Evolutionary conservation across 2,329 filamentous ascomycete species (phyloP).

Genomic region (Colletotrichum salicis): DNA sequence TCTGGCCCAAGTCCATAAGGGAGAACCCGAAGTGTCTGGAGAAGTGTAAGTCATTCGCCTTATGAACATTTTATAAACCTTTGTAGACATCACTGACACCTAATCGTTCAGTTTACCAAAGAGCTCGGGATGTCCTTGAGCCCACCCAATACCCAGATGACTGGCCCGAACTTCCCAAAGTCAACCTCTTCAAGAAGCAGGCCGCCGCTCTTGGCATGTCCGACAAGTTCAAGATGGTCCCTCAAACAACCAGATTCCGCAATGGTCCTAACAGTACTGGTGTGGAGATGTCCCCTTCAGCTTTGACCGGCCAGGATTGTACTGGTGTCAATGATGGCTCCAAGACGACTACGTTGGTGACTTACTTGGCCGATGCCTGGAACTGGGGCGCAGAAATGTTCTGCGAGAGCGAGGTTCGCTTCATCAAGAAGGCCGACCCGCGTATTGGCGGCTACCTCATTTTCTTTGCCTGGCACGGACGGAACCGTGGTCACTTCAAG

Average conservation of each 20-base stretch:
- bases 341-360: slow-evolving; percentile 73
- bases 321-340: slow-evolving; percentile 76
- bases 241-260: slow-evolving; percentile 72
- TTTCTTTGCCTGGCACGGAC: slow-evolving; percentile 73
- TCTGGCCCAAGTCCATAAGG: slow-evolving; percentile 70
- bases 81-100: not conserved
- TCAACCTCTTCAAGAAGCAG: slow-evolving; percentile 67
- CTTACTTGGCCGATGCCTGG: slow-evolving; percentile 76
- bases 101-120: slow-evolving; percentile 62
- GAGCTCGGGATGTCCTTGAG: slow-evolving; percentile 66
- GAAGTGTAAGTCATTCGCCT: slow-evolving; percentile 55
- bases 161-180: slow-evolving; percentile 68
- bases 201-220: slow-evolving; percentile 61
- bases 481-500: slow-evolving; percentile 65
- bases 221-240: slow-evolving; percentile 65
- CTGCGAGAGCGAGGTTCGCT: slow-evolving; percentile 73
- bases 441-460: slow-evolving; percentile 67
- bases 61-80: not conserved
- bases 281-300: slow-evolving; percentile 70
- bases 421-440: slow-evolving; percentile 63
- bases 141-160: slow-evolving; percentile 67
- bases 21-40: slow-evolving; percentile 53
- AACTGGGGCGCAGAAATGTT: slow-evolving; percentile 79
- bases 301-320: slow-evolving; percentile 69
- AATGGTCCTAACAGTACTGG: slow-evolving; percentile 71